Evolutionary conservation across 805 yeast species (phyloP).

Genomic region (Starmerella tilneyi): DNA sequence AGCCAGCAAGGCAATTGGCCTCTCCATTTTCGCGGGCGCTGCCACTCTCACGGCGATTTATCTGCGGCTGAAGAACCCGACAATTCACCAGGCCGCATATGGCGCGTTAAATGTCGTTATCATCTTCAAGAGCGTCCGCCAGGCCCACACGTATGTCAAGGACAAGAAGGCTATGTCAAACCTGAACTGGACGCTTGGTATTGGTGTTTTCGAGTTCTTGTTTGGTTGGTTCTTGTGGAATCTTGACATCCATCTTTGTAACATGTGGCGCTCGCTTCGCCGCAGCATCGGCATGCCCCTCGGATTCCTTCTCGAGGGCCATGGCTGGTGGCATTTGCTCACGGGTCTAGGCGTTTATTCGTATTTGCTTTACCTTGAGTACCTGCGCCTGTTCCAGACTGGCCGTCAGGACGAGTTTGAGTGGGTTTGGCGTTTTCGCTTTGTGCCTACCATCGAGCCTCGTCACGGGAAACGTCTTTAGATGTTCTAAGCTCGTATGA

Average conservation of each 20-base stretch:
- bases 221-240: slow-evolving; percentile 83
- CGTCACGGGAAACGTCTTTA: slow-evolving; percentile 3
- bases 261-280: slow-evolving; percentile 46
- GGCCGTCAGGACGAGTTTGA: slow-evolving; percentile 44
- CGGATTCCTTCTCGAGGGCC: slow-evolving; percentile 80
- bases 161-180: slow-evolving; percentile 40
- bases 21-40: slow-evolving; percentile 44
- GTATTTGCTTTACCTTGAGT: slow-evolving; percentile 70
- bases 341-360: slow-evolving; percentile 75
- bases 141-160: slow-evolving; percentile 45
- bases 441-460: slow-evolving; percentile 32
- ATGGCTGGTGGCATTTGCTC: slow-evolving; percentile 89
- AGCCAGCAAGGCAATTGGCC: slow-evolving; percentile 39
- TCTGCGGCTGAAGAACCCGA: slow-evolving; percentile 65
- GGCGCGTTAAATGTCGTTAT: slow-evolving; percentile 68
- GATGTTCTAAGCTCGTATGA: too few relatives aligned
- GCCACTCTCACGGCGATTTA: slow-evolving; percentile 58
- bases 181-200: slow-evolving; percentile 45
- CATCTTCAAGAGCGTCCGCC: slow-evolving; percentile 46
- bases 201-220: slow-evolving; percentile 54
- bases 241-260: slow-evolving; percentile 72
- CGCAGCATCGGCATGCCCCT: slow-evolving; percentile 68
- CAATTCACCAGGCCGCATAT: slow-evolving; percentile 79
- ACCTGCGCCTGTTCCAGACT: slow-evolving; percentile 55
- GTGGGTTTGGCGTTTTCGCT: slow-evolving; percentile 48